Evolutionary conservation across 192 early-diverging fungal species (phyloP).

Genomic region (Glomus cerebriforme): DNA sequence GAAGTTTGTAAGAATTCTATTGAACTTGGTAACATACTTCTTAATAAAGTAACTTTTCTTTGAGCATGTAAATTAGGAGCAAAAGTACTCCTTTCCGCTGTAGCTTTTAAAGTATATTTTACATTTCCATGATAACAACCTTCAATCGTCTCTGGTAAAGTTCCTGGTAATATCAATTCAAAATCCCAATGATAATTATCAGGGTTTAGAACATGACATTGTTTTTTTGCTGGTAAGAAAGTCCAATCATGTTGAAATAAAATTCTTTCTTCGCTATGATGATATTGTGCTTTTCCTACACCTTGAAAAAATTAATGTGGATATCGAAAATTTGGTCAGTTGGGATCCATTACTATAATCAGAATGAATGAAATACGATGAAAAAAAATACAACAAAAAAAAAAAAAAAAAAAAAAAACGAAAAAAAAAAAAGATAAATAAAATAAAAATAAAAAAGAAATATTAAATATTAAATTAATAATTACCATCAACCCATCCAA

Average conservation of each 20-base stretch:
- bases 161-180: conserved; percentile 55
- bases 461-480: not conserved
- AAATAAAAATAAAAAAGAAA: not conserved
- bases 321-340: no score
- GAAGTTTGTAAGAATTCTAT: conserved; percentile 52
- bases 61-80: conserved; percentile 45
- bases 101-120: conserved; percentile 51
- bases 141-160: conserved; percentile 59
- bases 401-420: not conserved
- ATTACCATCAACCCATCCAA: conserved; percentile 47
- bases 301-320: not conserved
- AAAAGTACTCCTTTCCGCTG: conserved; percentile 56
- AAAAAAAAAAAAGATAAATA: not conserved
- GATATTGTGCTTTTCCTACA: conserved; percentile 29
- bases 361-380: not conserved
- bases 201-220: conserved; percentile 37
- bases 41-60: conserved; percentile 44
- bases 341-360: not conserved
- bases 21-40: conserved; percentile 49
- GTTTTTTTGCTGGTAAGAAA: conserved; percentile 48
- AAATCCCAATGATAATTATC: conserved; percentile 50
- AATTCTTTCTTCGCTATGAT: conserved; percentile 36
- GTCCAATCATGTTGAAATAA: conserved; percentile 54
- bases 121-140: conserved; percentile 50
- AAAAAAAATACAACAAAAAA: not conserved